Evolutionary conservation across 2,329 filamentous ascomycete species (phyloP).

Genomic region (Hypoxylon sp.): DNA sequence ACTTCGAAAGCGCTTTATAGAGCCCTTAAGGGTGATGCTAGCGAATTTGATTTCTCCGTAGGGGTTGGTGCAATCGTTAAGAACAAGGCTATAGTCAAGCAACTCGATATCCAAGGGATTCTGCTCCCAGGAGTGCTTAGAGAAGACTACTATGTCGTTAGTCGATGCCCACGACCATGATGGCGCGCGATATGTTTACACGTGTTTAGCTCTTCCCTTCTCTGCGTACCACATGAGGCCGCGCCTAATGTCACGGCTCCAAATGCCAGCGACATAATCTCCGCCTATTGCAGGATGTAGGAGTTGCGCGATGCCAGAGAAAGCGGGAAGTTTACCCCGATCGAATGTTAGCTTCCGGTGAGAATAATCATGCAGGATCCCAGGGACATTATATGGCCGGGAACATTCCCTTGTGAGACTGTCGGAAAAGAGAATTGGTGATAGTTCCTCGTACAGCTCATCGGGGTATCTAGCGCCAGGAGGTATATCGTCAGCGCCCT

Average conservation of each 20-base stretch:
- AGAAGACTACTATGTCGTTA: background rate
- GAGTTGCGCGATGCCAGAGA: conserved; percentile 5
- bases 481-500: conserved; percentile 7
- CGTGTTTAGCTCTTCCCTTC: background rate
- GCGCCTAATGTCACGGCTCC: background rate
- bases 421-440: background rate
- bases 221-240: background rate
- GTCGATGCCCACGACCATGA: conserved; percentile 22
- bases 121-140: background rate
- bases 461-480: no score
- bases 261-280: background rate
- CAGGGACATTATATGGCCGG: background rate
- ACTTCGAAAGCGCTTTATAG: no score
- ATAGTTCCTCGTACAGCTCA: no score
- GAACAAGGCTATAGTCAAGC: background rate
- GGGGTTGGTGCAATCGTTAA: background rate
- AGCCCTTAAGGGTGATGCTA: no score
- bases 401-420: background rate
- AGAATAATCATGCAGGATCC: conserved; percentile 1
- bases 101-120: background rate
- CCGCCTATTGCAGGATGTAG: background rate
- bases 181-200: background rate
- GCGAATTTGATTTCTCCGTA: background rate
- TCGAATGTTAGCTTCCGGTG: background rate
- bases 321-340: conserved; percentile 11